These are phyloP conservation scores for Agrocybe chaxingu DNA, from an alignment of 768 basidiomycete species.

Conservation along the genomic window DNA sequence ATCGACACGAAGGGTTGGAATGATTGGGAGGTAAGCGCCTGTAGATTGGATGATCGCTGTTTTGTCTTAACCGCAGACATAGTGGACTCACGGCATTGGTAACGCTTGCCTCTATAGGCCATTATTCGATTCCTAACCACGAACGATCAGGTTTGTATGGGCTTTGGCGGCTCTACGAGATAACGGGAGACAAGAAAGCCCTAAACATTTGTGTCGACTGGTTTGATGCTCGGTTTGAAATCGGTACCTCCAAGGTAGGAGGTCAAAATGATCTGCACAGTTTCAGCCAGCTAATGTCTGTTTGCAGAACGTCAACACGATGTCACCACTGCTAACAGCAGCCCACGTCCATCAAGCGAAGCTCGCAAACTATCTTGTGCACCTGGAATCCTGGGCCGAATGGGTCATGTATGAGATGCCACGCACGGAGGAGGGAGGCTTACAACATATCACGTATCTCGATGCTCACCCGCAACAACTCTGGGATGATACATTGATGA, in stretches of 20 bases:
- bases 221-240: slow-evolving; percentile 45
- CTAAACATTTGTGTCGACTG: slow-evolving; percentile 41
- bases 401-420: slow-evolving; percentile 50
- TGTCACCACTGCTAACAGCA: slow-evolving; percentile 47
- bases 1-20: slow-evolving; percentile 61
- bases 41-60: background rate
- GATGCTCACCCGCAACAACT: slow-evolving; percentile 41
- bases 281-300: background rate
- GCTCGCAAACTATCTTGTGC: slow-evolving; percentile 29
- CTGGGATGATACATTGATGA: slow-evolving; percentile 61
- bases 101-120: background rate
- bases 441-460: slow-evolving; percentile 47
- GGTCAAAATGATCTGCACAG: background rate
- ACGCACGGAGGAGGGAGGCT: slow-evolving; percentile 40
- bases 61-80: background rate
- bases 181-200: slow-evolving; percentile 33
- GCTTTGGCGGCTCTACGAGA: slow-evolving; percentile 36
- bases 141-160: slow-evolving; percentile 33
- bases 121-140: background rate
- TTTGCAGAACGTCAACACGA: slow-evolving; percentile 52
- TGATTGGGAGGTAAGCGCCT: slow-evolving; percentile 44
- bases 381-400: slow-evolving; percentile 48
- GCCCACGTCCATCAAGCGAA: slow-evolving; percentile 39
- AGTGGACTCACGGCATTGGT: slow-evolving; percentile 48
- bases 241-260: slow-evolving; percentile 46